Evolutionary conservation across 371 early-diverging fungal species (phyloP), one percentile per base, ranked within the genome.

Genomic region (Syncephalastrum contaminatum): DNA sequence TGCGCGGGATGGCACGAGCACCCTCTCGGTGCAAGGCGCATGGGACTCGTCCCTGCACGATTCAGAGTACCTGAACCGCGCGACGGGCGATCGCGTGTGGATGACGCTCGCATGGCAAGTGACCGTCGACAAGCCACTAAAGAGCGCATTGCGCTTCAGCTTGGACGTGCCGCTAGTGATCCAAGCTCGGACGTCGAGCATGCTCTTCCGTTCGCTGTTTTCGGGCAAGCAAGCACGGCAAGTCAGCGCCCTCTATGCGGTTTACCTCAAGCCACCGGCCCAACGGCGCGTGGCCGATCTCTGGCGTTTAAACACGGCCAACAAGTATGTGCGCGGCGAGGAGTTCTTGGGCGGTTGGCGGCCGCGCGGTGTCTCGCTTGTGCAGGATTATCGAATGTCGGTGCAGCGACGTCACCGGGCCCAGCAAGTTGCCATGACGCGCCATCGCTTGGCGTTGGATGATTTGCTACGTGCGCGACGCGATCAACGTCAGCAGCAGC

Each of bases 241-340:
- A 24, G 20, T 67, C 13, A 80, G 80, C 21, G 73, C 73, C 0
- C 51, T 83, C 24, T 84, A 79, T 54, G 56, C 73, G 20, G 69
- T 85, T 15, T 73, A 68, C 4, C 61, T 84, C 15, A 80, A 73
- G 45, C 87, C 87, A 1, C 72, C 75, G 12, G 66, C 73, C 54
- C 72, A 77, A 2, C 73, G 74, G 15, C 76, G 74, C 41, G 65
- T 73, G 21, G 67, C 72, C 5, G 82, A 88, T n/a, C 53, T 89
- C 18, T 90, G 91, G 91, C 67, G 86, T 7, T 59, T 86, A 24
- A 84, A 88, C 58, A 88, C 89, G 0, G 80, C 84, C 25, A 75
- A 80, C 40, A 79, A 84, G 48, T 94, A 94, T 63, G 89, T 92
- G 15, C 84, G 94, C 10, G 94, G 94, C 25, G 90, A 91, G 57